Base-by-base conservation (phyloP, 2,329 filamentous ascomycete species). In the Alternaria metachromatica region DNA sequence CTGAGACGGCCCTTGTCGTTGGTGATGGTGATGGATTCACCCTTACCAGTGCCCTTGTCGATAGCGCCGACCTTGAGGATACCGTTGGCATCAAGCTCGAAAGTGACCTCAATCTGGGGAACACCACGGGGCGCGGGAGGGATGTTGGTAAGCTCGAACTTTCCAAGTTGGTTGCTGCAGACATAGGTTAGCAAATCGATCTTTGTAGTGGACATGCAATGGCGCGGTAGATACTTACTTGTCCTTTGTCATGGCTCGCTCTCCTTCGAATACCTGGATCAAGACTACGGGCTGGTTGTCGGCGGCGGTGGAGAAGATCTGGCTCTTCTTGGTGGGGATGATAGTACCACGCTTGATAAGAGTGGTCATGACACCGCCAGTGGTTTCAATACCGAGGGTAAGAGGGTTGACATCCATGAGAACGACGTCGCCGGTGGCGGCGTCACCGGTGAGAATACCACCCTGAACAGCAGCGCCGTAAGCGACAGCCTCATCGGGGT, bases 1-100 rank as follows among this genome's bases (percentile, higher is more conserved):
- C 92, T 94, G 56, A 99, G 91, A 82, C 96, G 95, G 73, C 96
- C 96, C 90, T 98, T 98, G 86, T 99, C 96, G 86, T 99, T 98
- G 85, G 92, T 98, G 81, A 99, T 99, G 76, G 96, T 98, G 83
- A 99, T 98, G 69, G 92, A 94, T 87, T 99, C 94, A 68, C 88
- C 89, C 89, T 98, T 97, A 83, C 96, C 96, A 77, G 95, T 97
- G 81, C 94, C 96, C 91, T 98, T 98, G 84, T 99, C 96, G 78
- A 92, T 90, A 72, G 96, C 96, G 71, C 92, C 93, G 68, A 99
- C 96, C 87, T 96, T 95, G 72, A 99, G 89, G 76, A 99, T 97
- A 87, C 96, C 95, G 84, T 99, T 98, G 86, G 94, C 94, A 78
- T 99, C 95, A 63, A 99, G 90, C 83, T 97, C 93, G 82, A 99